Conservation (phyloP, 1,284 basidiomycete genomes). For the Cystobasidium sp. region DNA sequence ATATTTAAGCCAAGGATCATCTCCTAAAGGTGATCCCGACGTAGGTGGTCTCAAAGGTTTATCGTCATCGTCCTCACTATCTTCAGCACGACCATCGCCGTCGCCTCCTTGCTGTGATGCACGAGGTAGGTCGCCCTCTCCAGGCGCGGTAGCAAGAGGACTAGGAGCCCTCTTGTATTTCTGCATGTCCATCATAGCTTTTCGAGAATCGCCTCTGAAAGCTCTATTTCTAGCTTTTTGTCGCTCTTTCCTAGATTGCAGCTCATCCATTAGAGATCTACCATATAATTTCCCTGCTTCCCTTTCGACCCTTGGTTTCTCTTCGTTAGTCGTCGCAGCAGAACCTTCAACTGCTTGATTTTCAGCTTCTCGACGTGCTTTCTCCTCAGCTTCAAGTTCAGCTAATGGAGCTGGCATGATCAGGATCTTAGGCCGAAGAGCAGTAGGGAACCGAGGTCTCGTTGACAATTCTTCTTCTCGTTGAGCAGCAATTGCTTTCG, state of each 20-base stretch:
- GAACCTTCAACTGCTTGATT: not conserved
- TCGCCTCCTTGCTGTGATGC: not conserved
- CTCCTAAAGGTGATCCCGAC: not conserved
- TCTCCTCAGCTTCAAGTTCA: conserved; percentile 15
- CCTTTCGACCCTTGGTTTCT: conserved; percentile 28
- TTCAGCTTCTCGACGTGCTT: conserved; percentile 8
- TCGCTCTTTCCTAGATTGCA: conserved; percentile 19
- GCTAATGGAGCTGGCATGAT: conserved; percentile 41
- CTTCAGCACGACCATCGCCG: conserved; percentile 37
- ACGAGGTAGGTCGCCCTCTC: not conserved
- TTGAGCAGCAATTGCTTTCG: conserved; percentile 37
- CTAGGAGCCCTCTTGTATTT: conserved; percentile 14
- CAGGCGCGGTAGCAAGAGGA: conserved; percentile 4
- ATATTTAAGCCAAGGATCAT: conserved; percentile 40
- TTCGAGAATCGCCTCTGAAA: conserved; percentile 35
- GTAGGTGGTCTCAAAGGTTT: conserved; percentile 16
- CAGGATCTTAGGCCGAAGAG: conserved; percentile 29
- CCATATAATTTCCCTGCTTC: conserved; percentile 42
- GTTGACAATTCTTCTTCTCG: conserved; percentile 28
- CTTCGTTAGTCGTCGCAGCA: not conserved
- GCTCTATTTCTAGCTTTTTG: conserved; percentile 34
- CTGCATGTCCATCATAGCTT: conserved; percentile 40
- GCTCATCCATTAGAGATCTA: conserved; percentile 36
- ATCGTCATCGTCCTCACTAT: conserved; percentile 44
- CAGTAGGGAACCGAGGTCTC: conserved; percentile 25